Base-by-base conservation (phyloP, 345 rosid genomes). In the Populus euphratica region DNA sequence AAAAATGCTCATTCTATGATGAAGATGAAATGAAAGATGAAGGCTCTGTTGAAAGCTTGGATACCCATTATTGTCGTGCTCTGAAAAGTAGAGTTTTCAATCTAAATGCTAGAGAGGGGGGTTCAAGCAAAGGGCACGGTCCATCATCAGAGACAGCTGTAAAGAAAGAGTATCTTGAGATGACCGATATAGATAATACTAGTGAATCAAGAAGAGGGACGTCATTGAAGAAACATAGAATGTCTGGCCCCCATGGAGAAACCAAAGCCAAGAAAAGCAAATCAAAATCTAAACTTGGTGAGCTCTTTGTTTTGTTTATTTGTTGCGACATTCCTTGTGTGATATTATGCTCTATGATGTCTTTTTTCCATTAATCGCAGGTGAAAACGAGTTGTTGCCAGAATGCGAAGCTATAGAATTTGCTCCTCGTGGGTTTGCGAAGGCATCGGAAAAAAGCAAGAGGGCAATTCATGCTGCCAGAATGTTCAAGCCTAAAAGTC, bases 401-500 rank as follows among this genome's bases (percentile, higher is more conserved):
- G 52, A 39, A 29, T 61, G 75, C 23, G 85, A 68, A 71, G 78
- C 74, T 39, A 49, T 73, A 38, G 88, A 83, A 73, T 56, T 50
- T 56, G 39, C 70, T 27, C 35, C 70, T 21, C 13, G 33, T 29
- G 62, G 76, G 73, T 81, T 77, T 67, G 69, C 69, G 12, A 78
- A 77, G 43, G 76, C 84, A 5, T 43, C 82, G 1, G 81, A 69
- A 76, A 78, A 76, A 33, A 82, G 85, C 78, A 82, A 73, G 25
- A 82, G 83, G 71, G 87, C 86, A 41, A 70, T 87, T 8, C 54
- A 68, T 70, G 79, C 86, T 68, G 86, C 86, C 36, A 76, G 78
- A 73, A 74, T 68, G 79, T 84, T 74, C 70, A 81, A 79, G 80
- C 89, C 88, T 20, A 74, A 54, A 20, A 85, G 79, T 59, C 87